phyloP scores from a whole-genome alignment of 2,329 filamentous ascomycete genomes.

The Dactylellina leptospora region DNA sequence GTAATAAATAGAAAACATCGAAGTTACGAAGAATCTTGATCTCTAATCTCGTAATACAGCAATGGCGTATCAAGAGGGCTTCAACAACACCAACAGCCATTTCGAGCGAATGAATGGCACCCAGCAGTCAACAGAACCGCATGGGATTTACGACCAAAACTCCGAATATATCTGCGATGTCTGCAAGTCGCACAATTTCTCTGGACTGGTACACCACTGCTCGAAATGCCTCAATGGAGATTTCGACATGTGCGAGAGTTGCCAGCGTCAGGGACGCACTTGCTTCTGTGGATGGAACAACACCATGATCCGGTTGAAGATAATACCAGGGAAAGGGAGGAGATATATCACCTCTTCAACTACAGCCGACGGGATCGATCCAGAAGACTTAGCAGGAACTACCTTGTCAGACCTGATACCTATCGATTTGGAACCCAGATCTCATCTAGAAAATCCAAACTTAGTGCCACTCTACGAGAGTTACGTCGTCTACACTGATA shows the following conservation, averaged over 20 bases:
- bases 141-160: constrained; percentile 26
- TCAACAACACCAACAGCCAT: neutral
- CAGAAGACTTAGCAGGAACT: constrained; percentile 4
- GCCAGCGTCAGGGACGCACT: neutral
- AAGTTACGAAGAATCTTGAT: too few species aligned
- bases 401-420: constrained; percentile 6
- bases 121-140: too few species aligned
- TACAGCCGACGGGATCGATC: neutral
- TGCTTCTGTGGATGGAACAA: constrained; percentile 14
- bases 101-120: too few species aligned
- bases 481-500: constrained; percentile 3
- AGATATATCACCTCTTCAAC: neutral
- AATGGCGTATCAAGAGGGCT: neutral
- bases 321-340: constrained; percentile 15
- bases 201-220: constrained; percentile 15
- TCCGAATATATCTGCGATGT: constrained; percentile 27
- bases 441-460: constrained; percentile 11
- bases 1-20: too few species aligned
- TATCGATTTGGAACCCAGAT: neutral
- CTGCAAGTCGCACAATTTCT: constrained; percentile 29
- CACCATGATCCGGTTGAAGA: neutral
- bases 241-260: constrained; percentile 29
- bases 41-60: too few species aligned
- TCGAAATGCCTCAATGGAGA: constrained; percentile 11
- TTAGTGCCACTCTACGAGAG: constrained; percentile 11